phyloP scores from a whole-genome alignment of 2,329 filamentous ascomycete genomes.

The Colletotrichum tamarilloi region DNA sequence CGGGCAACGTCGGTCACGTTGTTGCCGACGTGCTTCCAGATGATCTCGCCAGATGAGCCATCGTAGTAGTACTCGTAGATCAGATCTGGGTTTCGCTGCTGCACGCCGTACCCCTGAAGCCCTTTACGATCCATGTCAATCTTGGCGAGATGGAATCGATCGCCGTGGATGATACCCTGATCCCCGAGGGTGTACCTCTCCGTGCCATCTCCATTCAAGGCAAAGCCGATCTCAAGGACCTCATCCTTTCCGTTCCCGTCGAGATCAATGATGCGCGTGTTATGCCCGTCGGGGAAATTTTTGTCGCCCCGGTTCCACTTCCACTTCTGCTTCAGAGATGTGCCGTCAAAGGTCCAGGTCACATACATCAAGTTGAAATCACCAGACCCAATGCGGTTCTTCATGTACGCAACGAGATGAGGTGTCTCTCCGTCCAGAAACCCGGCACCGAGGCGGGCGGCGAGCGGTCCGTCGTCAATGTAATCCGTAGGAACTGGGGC shows the following conservation, averaged over 20 bases:
- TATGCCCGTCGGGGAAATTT: conserved; percentile 38
- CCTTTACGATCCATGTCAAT: conserved; percentile 38
- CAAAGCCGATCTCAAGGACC: conserved; percentile 39
- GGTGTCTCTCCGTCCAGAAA: conserved; percentile 37
- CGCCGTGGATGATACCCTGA: conserved; percentile 38
- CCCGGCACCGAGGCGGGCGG: conserved; percentile 35
- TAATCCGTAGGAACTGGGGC: conserved; percentile 24
- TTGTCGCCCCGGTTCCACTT: conserved; percentile 36
- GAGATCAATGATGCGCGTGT: conserved; percentile 39
- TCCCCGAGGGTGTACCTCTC: conserved; percentile 36
- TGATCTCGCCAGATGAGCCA: conserved; percentile 29
- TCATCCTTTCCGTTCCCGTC: conserved; percentile 38
- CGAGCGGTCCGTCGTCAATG: conserved; percentile 30
- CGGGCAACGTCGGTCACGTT: conserved; percentile 31
- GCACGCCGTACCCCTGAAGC: conserved; percentile 38
- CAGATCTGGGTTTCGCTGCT: conserved; percentile 35
- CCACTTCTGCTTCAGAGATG: conserved; percentile 35
- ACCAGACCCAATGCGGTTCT: conserved; percentile 34
- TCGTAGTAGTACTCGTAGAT: conserved; percentile 42
- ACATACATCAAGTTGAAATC: conserved; percentile 32
- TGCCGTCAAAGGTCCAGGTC: conserved; percentile 38
- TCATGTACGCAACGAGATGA: conserved; percentile 37
- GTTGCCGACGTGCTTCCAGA: conserved; percentile 37
- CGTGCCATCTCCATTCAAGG: conserved; percentile 38
- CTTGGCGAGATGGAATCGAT: conserved; percentile 40